Evolutionary conservation across 129 eudicot genomes (phyloP), one percentile per base, ranked within the genome.

Genomic region (Artemisia tridentata): DNA sequence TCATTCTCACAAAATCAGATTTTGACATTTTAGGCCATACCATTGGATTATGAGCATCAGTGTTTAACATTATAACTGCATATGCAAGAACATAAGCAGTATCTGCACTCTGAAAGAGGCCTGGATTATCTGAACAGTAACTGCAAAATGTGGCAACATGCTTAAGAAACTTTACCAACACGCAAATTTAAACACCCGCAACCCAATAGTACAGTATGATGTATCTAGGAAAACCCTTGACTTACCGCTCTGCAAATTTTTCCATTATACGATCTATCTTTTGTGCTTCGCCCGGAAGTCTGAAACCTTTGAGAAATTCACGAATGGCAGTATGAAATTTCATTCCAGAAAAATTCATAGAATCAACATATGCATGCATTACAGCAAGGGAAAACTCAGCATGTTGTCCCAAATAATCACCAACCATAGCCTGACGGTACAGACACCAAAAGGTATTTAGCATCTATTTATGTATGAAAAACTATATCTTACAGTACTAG

Each of bases 261-360:
- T 92, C 98, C 98, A 92, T 92, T 16, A 92, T 86, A 46, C 96
- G 89, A 71, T 92, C 98, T 61, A 92, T 92, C 79, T 92, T 92
- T 70, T 92, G 98, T 60, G 96, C 98, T 85, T 92, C 98, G 31
- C 98, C 98, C 5, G 98, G 98, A 81, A 92, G 93, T 45, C 96
- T 90, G 73, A 92, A 92, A 15, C 96, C 95, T 77, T 80, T 88
- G 18, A 92, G 98, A 75, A 88, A 92, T 65, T 88, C 91, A 53
- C 95, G 93, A 54, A 92, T 88, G 31, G 98, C 98, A 67, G 82
- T 41, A 68, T 77, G 95, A 76, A 88, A 92, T 53, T 86, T 92
- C 98, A 92, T 82, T 58, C 84, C 89, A 71, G 89, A 88, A 61
- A 92, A 88, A 52, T 86, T 77, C 98, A 92, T 86, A 18, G 95